Conservation (phyloP, 139 green algal species). For the Auxenochlorella pyrenoidosa region DNA sequence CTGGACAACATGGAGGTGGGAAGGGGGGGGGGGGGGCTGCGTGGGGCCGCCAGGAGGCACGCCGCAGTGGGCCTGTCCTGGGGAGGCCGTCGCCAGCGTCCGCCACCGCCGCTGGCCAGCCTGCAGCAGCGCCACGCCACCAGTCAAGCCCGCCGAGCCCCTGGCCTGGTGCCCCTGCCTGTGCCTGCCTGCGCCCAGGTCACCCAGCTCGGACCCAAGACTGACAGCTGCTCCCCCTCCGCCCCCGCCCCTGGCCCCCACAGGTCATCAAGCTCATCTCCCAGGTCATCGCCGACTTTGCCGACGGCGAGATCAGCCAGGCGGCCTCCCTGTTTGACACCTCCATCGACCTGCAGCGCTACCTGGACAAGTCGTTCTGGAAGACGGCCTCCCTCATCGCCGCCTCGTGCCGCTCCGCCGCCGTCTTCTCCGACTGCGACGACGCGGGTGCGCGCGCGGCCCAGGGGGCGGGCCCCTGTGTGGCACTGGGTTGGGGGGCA, state of each 20-base stretch:
- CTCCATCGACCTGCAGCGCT: slow-evolving; percentile 84
- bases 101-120: too few species aligned
- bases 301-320: slow-evolving; percentile 98
- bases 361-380: slow-evolving; percentile 97
- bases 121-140: neutral
- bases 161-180: too few species aligned
- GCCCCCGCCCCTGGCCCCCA: slow-evolving; percentile 43
- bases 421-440: slow-evolving; percentile 88
- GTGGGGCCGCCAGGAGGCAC: neutral
- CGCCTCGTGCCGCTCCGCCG: slow-evolving; percentile 87
- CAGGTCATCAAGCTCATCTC: slow-evolving; percentile 99
- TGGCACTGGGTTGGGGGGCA: too few species aligned
- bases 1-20: slow-evolving; percentile 97
- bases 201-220: too few species aligned
- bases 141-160: too few species aligned
- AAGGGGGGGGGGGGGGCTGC: neutral
- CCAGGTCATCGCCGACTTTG: slow-evolving; percentile 99
- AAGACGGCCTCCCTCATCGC: slow-evolving; percentile 99
- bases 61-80: too few species aligned
- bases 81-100: too few species aligned
- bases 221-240: neutral
- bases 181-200: too few species aligned
- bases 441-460: slow-evolving; percentile 51
- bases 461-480: too few species aligned
- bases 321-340: slow-evolving; percentile 87